Evolutionary conservation across 169 alveolate genomes (phyloP), one percentile per base, ranked within the genome.

Genomic region (Pseudocohnilembus persalinus): DNA sequence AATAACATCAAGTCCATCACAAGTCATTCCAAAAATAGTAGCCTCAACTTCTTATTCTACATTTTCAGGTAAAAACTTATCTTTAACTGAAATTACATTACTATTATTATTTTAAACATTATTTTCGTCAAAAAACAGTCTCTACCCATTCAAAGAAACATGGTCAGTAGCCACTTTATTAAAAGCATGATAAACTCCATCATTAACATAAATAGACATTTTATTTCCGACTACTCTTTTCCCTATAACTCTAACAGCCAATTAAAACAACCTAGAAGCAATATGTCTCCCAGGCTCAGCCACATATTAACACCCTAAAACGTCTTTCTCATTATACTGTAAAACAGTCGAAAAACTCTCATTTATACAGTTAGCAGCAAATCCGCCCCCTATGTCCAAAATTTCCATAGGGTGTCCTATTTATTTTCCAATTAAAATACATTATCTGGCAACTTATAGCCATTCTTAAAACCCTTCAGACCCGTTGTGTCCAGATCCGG

Each of bases 361-460:
- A 74, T 74, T 68, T 30, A 86, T 65, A 6, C 72, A 29, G 0
- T 74, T 78, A 1, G 83, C 30, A 28, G 90, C 87, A 49, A 77
- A 86, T 74, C 90, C 90, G 63, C 90, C 90, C 28, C 90, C 90
- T 64, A 86, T 15, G 80, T 86, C 90, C n/a, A 86, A 77, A n/a
- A 86, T 31, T 74, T 86, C 90, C 90, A 86, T 86, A 30, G 82
- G 30, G 75, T 86, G 90, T 30, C 90, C 90, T 29, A 73, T 72
- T 31, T 31, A 31, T 80, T 85, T 79, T 26, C 87, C 90, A 32
- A 80, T 86, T 74, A 63, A 49, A 31, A 86, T 86, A 65, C 87
- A 86, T 31, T 86, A 63, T 63, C 82, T 30, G 29, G 90, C 86
- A 33, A 80, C 30, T 34, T 79, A 68, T n/a, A 85, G 74, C 28